Conservation (phyloP, 805 yeast species). For the Teunomyces cretensis region DNA sequence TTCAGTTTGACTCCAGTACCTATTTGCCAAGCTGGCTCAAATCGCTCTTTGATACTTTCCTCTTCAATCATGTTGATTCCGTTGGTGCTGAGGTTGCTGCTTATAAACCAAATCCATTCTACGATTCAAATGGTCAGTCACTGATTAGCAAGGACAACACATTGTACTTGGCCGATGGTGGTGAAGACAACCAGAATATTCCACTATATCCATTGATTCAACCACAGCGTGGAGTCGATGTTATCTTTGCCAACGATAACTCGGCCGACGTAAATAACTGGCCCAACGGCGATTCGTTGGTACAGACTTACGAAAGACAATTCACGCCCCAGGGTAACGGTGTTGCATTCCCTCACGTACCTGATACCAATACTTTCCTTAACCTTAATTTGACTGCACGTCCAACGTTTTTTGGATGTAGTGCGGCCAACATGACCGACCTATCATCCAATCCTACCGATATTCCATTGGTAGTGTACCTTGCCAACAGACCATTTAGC, state of each 20-base stretch:
- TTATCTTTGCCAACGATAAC: slow-evolving; percentile 39
- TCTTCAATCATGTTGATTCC: slow-evolving; percentile 6
- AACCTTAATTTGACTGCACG: slow-evolving; percentile 58
- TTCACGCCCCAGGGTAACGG: slow-evolving; percentile 46
- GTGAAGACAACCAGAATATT: slow-evolving; percentile 39
- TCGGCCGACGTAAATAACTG: slow-evolving; percentile 35
- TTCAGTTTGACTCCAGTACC: slow-evolving; percentile 44
- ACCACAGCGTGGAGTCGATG: slow-evolving; percentile 31
- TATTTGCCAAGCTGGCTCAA: background rate
- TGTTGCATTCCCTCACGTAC: slow-evolving; percentile 76
- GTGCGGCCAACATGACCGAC: slow-evolving; percentile 57
- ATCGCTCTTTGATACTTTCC: background rate
- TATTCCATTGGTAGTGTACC: slow-evolving; percentile 76
- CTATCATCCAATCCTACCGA: slow-evolving; percentile 23
- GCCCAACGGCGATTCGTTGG: slow-evolving; percentile 40
- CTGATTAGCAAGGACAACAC: slow-evolving; percentile 20
- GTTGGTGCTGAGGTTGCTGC: slow-evolving; percentile 58
- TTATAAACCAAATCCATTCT: slow-evolving; percentile 67
- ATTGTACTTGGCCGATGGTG: slow-evolving; percentile 40
- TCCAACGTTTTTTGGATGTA: slow-evolving; percentile 85
- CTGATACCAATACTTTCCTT: slow-evolving; percentile 61
- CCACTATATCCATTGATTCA: slow-evolving; percentile 41
- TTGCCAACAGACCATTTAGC: slow-evolving; percentile 70
- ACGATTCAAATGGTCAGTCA: slow-evolving; percentile 24
- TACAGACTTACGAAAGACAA: slow-evolving; percentile 35